Conservation (phyloP, 2,329 filamentous ascomycete species). For the Coniochaeta sp. region DNA sequence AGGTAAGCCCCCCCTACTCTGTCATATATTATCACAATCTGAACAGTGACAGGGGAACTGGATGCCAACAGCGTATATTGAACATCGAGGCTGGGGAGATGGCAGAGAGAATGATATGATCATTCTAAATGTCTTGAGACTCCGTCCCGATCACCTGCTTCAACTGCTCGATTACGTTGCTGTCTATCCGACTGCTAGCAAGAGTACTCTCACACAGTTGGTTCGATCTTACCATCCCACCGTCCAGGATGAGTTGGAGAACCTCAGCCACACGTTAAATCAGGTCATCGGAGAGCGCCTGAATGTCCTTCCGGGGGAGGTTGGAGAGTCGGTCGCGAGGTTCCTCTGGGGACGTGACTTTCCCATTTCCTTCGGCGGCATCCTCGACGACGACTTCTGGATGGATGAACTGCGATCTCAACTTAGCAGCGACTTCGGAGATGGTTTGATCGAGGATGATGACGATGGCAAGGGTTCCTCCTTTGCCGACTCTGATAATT, state of each 20-base stretch:
- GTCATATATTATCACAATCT: not conserved
- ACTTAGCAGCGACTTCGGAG: not conserved
- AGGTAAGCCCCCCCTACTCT: constrained; percentile 19
- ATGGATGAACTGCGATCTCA: not conserved
- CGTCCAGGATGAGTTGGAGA: constrained; percentile 38
- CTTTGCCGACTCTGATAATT: not conserved
- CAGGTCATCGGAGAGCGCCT: constrained; percentile 13
- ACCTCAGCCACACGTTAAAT: constrained; percentile 20
- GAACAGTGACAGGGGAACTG: constrained; percentile 11
- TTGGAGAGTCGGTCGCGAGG: not conserved
- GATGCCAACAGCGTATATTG: constrained; percentile 13
- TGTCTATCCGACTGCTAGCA: constrained; percentile 28
- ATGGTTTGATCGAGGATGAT: not conserved
- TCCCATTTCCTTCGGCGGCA: constrained; percentile 4
- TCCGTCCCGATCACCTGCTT: constrained; percentile 41
- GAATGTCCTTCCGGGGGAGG: constrained; percentile 1
- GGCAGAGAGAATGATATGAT: constrained; percentile 18
- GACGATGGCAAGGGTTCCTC: not conserved
- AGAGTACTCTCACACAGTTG: constrained; percentile 33
- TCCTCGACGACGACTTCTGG: constrained; percentile 1
- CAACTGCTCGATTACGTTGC: constrained; percentile 39
- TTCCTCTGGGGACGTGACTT: constrained; percentile 7
- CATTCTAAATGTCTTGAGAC: constrained; percentile 35
- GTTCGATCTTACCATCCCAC: constrained; percentile 30
- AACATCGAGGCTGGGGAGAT: constrained; percentile 21